Evolutionary conservation across 2,329 filamentous ascomycete genomes (phyloP), one percentile per base, ranked within the genome.

Genomic region (Botrytis fragariae): DNA sequence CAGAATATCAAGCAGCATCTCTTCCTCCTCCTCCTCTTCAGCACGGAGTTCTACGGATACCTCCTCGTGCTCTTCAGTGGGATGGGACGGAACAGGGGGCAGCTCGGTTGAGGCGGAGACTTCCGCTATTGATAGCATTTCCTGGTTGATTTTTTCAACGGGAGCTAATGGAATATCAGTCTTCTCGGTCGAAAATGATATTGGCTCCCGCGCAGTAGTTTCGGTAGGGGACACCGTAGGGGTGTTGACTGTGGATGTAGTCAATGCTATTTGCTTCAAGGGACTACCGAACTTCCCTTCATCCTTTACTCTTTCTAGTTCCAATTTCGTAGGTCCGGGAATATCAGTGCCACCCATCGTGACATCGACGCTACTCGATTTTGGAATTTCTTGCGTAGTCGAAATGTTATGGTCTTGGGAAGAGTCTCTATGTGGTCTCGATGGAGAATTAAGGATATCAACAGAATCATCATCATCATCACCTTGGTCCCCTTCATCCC

Each of bases 391-490:
- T 12, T 37, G 57, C 37, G 64, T 71, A 29, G 22, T 68, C 9
- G 61, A 54, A 22, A 73, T 69, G 18, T 18, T 67, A 65, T n/a
- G 76, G 78, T 67, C 35, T 68, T 68, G 70, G 1, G 75, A 71
- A 54, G 76, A 74, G 62, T 75, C 60, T 37, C 60, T 69, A 20
- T 76, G 74, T 37, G 57, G 77, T 77, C 76, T 82, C 73, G 77
- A 80, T 74, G 78, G 82, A 71, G 75, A 78, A 25, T 73, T 79
- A 77, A 77, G 75, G 77, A 71, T 72, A 72, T 76, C 76, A 37
- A 74, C 78, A 65, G 82, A 84, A n/a, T 84, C 86, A 42, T 85
- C 84, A 39, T 83, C 86, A 14, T 85, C 84, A 39, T 82, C 83
- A 39, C 87, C 86, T 29, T 79, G 78, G 25, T 78, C 79, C 32